Conservation (phyloP, 139 green algal species). For the Chlamydomonas schloesseri region DNA sequence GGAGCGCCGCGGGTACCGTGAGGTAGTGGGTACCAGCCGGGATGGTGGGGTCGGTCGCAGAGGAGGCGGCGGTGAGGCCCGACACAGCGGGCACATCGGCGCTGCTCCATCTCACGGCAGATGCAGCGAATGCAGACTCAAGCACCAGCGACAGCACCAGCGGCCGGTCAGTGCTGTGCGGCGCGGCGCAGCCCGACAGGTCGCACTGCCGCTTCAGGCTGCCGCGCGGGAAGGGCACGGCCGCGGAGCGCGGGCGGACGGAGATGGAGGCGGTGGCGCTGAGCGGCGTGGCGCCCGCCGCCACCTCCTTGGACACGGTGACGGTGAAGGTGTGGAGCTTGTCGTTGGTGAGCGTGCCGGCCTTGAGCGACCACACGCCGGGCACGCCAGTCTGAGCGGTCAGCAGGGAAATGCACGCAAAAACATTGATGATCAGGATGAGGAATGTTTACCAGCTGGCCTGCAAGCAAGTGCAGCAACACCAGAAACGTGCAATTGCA, state of each 20-base stretch:
- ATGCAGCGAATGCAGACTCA: not conserved
- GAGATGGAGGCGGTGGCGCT: not conserved
- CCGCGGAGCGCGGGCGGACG: not conserved
- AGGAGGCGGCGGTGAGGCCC: not conserved
- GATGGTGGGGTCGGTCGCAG: not conserved
- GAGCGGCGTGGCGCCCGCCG: not conserved
- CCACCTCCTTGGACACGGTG: conserved; percentile 11
- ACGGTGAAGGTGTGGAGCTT: conserved; percentile 24
- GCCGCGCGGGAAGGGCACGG: conserved; percentile 21
- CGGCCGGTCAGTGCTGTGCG: conserved; percentile 11
- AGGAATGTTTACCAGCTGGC: no score
- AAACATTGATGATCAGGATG: no score
- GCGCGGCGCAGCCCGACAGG: not conserved
- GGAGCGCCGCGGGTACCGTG: conserved; percentile 8
- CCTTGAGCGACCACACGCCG: not conserved
- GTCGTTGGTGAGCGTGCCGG: not conserved
- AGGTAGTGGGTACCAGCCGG: conserved; percentile 9
- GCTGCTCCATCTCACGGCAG: not conserved
- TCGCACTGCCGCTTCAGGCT: conserved; percentile 16
- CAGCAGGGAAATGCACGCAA: no score
- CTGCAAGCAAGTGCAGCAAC: no score
- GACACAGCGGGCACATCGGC: not conserved
- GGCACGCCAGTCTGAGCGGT: not conserved
- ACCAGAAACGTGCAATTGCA: no score
- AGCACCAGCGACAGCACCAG: conserved; percentile 2